These are phyloP conservation scores for Halophytophthora polymorphica DNA, from an alignment of 352 stramenopile genomes.

Conservation along the genomic window DNA sequence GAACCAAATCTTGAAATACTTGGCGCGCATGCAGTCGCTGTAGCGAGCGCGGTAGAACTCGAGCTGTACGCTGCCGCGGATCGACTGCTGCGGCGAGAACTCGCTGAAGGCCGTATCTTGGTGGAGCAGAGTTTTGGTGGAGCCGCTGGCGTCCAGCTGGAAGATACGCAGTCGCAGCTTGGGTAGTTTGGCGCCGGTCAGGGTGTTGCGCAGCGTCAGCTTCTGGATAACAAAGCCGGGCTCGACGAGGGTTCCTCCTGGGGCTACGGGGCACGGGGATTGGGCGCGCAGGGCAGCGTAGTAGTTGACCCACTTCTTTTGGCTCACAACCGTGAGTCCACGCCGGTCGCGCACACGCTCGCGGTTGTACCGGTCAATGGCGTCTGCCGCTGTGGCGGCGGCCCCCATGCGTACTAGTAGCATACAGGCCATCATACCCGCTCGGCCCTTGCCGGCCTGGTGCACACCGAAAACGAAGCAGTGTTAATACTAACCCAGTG, in stretches of 20 bases:
- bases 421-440: conserved; percentile 80
- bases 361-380: conserved; percentile 69
- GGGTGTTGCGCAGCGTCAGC: conserved; percentile 37
- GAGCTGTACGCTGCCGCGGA: conserved; percentile 52
- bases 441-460: conserved; percentile 65
- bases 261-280: conserved; percentile 3
- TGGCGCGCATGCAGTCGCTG: conserved; percentile 40
- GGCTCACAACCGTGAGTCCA: conserved; percentile 62
- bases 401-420: conserved; percentile 68
- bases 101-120: conserved; percentile 47
- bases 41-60: conserved; percentile 49
- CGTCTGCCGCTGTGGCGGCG: conserved; percentile 31
- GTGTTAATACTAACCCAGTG: neutral
- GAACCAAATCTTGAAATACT: conserved; percentile 78
- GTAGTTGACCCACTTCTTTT: conserved; percentile 75
- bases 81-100: conserved; percentile 41
- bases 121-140: conserved; percentile 37
- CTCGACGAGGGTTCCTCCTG: conserved; percentile 17
- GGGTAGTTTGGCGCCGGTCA: conserved; percentile 32
- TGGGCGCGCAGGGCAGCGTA: conserved; percentile 33
- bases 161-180: conserved; percentile 53
- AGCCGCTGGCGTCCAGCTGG: conserved; percentile 20
- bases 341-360: conserved; percentile 52
- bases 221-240: conserved; percentile 30
- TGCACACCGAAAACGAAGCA: neutral